These are phyloP conservation scores for Venturia aucupariae DNA, from an alignment of 2,329 filamentous ascomycete species.

Conservation along the genomic window DNA sequence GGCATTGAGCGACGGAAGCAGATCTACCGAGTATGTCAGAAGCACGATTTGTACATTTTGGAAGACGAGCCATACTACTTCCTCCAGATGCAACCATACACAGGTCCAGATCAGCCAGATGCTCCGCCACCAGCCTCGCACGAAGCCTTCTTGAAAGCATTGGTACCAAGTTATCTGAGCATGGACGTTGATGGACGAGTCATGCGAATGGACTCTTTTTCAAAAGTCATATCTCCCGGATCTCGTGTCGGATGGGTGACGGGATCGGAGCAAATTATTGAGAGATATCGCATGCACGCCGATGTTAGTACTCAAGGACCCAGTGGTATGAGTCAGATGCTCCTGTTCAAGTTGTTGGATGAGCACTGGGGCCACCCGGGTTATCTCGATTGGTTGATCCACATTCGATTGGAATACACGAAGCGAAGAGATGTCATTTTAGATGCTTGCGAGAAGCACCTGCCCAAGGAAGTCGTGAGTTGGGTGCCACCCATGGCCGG, in stretches of 20 bases:
- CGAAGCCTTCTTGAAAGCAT: constrained; percentile 61
- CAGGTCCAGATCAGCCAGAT: constrained; percentile 35
- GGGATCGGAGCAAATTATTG: constrained; percentile 72
- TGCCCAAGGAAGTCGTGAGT: constrained; percentile 64
- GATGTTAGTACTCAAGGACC: constrained; percentile 82
- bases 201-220: constrained; percentile 85
- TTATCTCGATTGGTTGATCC: constrained; percentile 82
- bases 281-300: constrained; percentile 71
- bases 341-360: constrained; percentile 82
- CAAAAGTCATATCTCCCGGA: constrained; percentile 80
- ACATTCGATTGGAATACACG: constrained; percentile 74
- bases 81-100: constrained; percentile 56
- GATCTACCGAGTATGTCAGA: constrained; percentile 69
- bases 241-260: constrained; percentile 83
- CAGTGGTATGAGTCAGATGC: constrained; percentile 71
- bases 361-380: constrained; percentile 90
- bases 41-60: constrained; percentile 77
- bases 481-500: constrained; percentile 77
- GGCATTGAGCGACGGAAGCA: constrained; percentile 55
- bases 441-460: constrained; percentile 65
- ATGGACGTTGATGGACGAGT: constrained; percentile 83
- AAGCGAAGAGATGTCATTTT: constrained; percentile 67
- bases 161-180: constrained; percentile 68
- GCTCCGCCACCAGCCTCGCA: constrained; percentile 51
- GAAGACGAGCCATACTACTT: constrained; percentile 96